A percentile compares a stretch with the other conserved stretches of the same genome.
phyloP scores from a whole-genome alignment of 2,329 filamentous ascomycete species.

The Aphanocladium album region DNA sequence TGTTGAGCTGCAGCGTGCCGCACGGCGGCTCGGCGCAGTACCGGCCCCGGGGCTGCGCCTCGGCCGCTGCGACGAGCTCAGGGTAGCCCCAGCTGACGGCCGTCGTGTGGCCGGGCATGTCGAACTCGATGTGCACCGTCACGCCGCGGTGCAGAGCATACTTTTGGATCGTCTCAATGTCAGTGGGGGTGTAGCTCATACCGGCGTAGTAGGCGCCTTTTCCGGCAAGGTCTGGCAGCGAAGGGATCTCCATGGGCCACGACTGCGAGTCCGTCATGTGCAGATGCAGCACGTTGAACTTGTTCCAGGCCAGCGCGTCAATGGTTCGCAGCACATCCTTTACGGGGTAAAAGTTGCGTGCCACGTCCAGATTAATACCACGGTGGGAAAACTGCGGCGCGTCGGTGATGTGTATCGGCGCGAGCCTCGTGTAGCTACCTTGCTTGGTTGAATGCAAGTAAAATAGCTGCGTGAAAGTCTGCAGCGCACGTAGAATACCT shows the following conservation, averaged over 20 bases:
- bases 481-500: conserved; percentile 65
- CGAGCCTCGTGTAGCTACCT: conserved; percentile 61
- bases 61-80: conserved; percentile 63
- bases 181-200: conserved; percentile 60
- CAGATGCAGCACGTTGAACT: conserved; percentile 76
- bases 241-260: conserved; percentile 77
- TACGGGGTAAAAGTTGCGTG: conserved; percentile 65
- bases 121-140: conserved; percentile 69
- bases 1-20: conserved; percentile 72
- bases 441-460: conserved; percentile 54
- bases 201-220: conserved; percentile 70
- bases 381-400: conserved; percentile 70
- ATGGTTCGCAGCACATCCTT: conserved; percentile 68
- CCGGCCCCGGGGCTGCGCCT: conserved; percentile 49
- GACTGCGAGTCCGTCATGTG: conserved; percentile 83
- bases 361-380: conserved; percentile 73
- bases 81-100: conserved; percentile 61
- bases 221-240: conserved; percentile 54
- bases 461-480: conserved; percentile 76
- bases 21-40: conserved; percentile 61
- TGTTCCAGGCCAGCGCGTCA: conserved; percentile 71
- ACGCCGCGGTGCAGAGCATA: conserved; percentile 67
- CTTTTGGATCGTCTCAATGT: conserved; percentile 62
- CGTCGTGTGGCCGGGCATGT: conserved; percentile 73
- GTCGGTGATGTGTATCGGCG: conserved; percentile 69